These are phyloP conservation scores for Phytophthora multivora DNA, from an alignment of 352 stramenopile species.

Conservation along the genomic window DNA sequence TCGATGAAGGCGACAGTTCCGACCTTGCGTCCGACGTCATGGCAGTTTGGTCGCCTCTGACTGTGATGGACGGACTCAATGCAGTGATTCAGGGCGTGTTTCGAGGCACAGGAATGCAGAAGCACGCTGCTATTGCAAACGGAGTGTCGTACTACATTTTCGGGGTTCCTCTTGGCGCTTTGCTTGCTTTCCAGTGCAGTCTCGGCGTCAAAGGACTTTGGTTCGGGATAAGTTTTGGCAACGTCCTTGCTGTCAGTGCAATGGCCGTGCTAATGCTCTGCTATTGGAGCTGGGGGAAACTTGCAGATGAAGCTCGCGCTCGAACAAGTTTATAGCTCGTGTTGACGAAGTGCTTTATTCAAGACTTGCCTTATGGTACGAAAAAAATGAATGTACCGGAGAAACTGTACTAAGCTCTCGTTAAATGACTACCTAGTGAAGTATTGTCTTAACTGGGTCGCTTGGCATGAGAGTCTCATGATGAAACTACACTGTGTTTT, in stretches of 20 bases:
- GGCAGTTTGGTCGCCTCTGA: conserved; percentile 38
- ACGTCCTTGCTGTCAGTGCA: conserved; percentile 1
- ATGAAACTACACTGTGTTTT: too few species aligned
- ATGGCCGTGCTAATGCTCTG: background rate
- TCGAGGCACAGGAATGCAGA: conserved; percentile 56
- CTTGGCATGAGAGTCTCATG: too few species aligned
- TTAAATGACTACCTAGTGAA: too few species aligned
- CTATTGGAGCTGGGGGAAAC: conserved; percentile 6
- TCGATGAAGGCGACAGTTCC: conserved; percentile 40
- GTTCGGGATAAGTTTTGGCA: conserved; percentile 44
- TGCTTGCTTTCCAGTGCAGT: conserved; percentile 37
- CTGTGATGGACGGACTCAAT: conserved; percentile 55
- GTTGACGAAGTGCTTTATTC: background rate
- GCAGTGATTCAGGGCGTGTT: conserved; percentile 65
- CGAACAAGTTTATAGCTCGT: background rate
- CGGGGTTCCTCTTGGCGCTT: conserved; percentile 57
- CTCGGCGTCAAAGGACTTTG: conserved; percentile 55
- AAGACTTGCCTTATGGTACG: background rate
- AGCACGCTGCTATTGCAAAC: conserved; percentile 52
- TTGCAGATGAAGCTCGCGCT: conserved; percentile 14
- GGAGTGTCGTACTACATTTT: conserved; percentile 69
- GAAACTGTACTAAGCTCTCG: too few species aligned
- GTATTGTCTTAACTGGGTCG: too few species aligned
- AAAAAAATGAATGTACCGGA: too few species aligned
- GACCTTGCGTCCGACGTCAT: conserved; percentile 39